Base-by-base conservation (phyloP, 2,329 filamentous ascomycete genomes). In the Colletotrichum melonis region DNA sequence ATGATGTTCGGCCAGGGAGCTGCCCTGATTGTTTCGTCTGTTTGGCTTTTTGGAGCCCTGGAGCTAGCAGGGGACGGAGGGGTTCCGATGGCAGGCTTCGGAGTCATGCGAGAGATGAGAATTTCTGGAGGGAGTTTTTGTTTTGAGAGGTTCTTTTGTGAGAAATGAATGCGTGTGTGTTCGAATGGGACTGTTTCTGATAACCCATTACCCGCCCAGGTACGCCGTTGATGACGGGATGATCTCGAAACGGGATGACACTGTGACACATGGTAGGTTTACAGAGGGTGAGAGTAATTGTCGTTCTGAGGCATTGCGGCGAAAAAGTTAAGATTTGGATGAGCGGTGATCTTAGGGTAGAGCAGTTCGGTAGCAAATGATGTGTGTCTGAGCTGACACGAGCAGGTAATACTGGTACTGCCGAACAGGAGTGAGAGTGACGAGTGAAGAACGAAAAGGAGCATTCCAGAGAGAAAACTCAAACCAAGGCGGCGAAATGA, bases 1-100 rank as follows among this genome's bases (percentile, higher is more conserved):
- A 28, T 56, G 14, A 46, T 38, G n/a, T 8, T 32, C 32, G 28
- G 26, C 46, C 60, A 62, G 67, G 71, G 55, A 38, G 24, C 19
- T 56, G 70, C 70, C 70, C 66, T 70, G 66, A 65, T 59, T 64
- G 59, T 46, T n/a, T 56, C 4, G 24, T 52, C 19, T n/a, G 14
- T n/a, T 30, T 55, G 24, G 46, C 28, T 49, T 63, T 30, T 63
- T 6, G 62, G 42, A 42, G 70, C 14, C 38, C 67, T 69, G 66
- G 52, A 59, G 67, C 67, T 70, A 62, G 60, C 58, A 57, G 58
- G 60, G 59, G 24, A n/a, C 9, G 16, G 35, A 19, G 32, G 30
- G 28, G 57, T n/a, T 19, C 11, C n/a, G 35, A 46, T 56, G 66
- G 66, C 54, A 35, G 55, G 70, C 38, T 8, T 35, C 35, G 55